A percentile compares a stretch with the other conserved stretches of the same genome.
Evolutionary conservation across 495 filamentous ascomycete species (phyloP).

Genomic region (Annulohypoxylon bovei): DNA sequence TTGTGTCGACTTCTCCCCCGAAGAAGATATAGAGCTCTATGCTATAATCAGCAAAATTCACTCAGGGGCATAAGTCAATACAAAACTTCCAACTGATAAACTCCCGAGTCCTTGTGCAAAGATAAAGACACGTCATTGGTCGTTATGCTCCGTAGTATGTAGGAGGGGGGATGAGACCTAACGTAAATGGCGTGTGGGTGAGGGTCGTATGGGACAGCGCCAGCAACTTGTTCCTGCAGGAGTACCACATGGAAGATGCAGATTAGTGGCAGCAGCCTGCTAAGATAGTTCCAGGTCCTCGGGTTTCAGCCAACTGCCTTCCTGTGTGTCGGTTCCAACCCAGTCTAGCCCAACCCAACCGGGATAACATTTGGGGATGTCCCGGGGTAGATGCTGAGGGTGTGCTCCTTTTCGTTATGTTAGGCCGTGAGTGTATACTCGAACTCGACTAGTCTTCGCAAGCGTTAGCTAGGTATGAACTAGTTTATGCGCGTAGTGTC

Average conservation of each 20-base stretch:
- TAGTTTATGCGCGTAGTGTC: not conserved
- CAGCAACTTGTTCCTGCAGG: slow-evolving; percentile 19
- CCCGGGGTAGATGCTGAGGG: not conserved
- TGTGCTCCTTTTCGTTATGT: not conserved
- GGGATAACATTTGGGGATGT: slow-evolving; percentile 1
- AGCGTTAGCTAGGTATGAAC: not conserved
- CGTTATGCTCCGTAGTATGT: too few species aligned
- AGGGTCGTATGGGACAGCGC: not conserved
- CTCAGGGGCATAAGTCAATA: not conserved
- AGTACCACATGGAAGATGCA: slow-evolving; percentile 17
- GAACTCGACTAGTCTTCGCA: not conserved
- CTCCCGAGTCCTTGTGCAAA: not conserved
- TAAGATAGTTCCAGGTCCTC: not conserved
- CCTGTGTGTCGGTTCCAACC: not conserved
- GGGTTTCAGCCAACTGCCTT: slow-evolving; percentile 16
- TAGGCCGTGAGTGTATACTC: not conserved
- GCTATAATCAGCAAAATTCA: not conserved
- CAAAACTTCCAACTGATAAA: not conserved
- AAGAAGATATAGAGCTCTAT: not conserved
- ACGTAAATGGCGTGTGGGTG: not conserved
- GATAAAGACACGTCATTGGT: not conserved
- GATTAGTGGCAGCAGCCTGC: not conserved
- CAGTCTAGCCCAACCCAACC: not conserved
- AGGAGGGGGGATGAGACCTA: not conserved
- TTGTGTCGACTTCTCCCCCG: not conserved